These are phyloP conservation scores for Peronospora destructor DNA, from an alignment of 352 stramenopile species.

Conservation along the genomic window DNA sequence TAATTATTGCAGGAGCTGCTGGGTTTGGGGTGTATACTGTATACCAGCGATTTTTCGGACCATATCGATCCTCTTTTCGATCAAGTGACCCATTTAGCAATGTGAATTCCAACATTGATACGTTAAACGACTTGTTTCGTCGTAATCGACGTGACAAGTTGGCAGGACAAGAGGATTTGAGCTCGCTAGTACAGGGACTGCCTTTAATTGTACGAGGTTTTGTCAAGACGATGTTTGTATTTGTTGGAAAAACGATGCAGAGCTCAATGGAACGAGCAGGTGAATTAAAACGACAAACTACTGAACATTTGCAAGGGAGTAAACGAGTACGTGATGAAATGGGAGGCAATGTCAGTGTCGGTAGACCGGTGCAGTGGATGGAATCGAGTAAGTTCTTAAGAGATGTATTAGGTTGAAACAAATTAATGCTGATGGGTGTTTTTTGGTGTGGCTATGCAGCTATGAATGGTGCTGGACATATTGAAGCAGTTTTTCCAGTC, in stretches of 20 bases:
- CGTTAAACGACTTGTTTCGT: constrained; percentile 38
- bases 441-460: constrained; percentile 19
- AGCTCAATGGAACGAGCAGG: constrained; percentile 53
- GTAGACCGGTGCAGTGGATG: constrained; percentile 59
- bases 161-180: constrained; percentile 33
- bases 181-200: constrained; percentile 49
- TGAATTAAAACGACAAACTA: constrained; percentile 46
- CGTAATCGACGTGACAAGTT: constrained; percentile 20
- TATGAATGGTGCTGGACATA: constrained; percentile 53
- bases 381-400: constrained; percentile 48
- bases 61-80: constrained; percentile 34
- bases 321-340: constrained; percentile 42
- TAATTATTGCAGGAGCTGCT: constrained; percentile 56
- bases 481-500: constrained; percentile 65
- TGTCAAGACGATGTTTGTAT: constrained; percentile 62
- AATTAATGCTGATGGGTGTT: background rate
- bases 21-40: constrained; percentile 68
- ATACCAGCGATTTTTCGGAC: constrained; percentile 54
- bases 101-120: constrained; percentile 44
- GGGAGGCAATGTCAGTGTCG: constrained; percentile 42
- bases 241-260: constrained; percentile 54
- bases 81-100: constrained; percentile 35
- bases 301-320: constrained; percentile 51
- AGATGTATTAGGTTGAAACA: background rate
- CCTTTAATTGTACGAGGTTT: constrained; percentile 51